Evolutionary conservation across 1,284 basidiomycete genomes (phyloP).

Genomic region (Bondarzewia mesenterica): DNA sequence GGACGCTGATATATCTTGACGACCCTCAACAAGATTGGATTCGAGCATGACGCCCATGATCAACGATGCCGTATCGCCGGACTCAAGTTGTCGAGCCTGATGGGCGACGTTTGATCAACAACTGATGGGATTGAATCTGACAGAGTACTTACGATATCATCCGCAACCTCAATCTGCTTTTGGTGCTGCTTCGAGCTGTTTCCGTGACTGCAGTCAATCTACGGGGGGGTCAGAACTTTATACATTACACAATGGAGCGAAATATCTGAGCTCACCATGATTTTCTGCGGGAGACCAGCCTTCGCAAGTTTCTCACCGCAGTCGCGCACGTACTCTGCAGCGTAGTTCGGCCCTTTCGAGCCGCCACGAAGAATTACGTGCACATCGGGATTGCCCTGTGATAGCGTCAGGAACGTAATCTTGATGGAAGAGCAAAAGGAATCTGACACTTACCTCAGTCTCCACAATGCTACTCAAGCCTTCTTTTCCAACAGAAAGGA

Average conservation of each 20-base stretch:
- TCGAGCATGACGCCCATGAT: constrained; percentile 99
- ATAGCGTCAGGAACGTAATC: constrained; percentile 1
- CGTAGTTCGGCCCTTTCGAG: constrained; percentile 80
- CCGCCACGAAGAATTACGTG: constrained; percentile 90
- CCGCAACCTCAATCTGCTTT: constrained; percentile 80
- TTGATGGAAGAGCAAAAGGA: not conserved
- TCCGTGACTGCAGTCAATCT: constrained; percentile 95
- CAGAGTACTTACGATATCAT: constrained; percentile 70
- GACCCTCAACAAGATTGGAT: constrained; percentile 85
- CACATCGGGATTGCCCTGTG: constrained; percentile 79
- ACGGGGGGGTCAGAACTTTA: not conserved
- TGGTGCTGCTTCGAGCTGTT: constrained; percentile 86
- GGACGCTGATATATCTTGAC: constrained; percentile 77
- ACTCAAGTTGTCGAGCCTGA: constrained; percentile 66
- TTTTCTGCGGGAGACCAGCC: constrained; percentile 70
- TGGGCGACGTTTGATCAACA: constrained; percentile 1
- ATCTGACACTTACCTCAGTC: constrained; percentile 53
- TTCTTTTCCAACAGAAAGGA: constrained; percentile 90
- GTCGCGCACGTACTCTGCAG: constrained; percentile 70
- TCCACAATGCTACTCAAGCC: constrained; percentile 88
- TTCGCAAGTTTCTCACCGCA: constrained; percentile 73
- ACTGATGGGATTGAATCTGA: constrained; percentile 2
- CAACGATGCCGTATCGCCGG: constrained; percentile 58
- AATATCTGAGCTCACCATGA: constrained; percentile 76
- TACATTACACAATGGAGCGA: constrained; percentile 6